Evolutionary conservation across 768 basidiomycete species (phyloP), one percentile per base, ranked within the genome.

Genomic region (Rhodotorula graminis): DNA sequence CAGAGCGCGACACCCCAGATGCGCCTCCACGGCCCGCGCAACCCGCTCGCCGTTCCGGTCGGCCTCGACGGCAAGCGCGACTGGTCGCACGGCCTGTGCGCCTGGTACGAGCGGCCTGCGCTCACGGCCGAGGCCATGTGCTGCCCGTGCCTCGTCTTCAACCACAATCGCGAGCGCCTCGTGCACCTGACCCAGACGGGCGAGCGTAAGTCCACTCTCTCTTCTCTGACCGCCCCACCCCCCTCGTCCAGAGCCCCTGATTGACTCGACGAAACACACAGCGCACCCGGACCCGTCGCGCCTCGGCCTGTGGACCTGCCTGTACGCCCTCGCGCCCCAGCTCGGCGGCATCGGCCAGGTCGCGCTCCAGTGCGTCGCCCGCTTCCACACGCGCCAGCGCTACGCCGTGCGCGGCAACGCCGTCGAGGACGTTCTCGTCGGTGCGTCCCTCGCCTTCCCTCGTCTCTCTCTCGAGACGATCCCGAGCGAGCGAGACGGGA

Each of bases 141-240:
- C 70, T 75, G 74, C 58, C 74, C 74, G 5, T 75, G 74, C 65
- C 31, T 72, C 14, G 50, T 72, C 3, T 76, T 61, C 62, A 61
- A 61, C 0, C 18, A 40, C 27, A 76, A 70, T 55, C 68, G 69
- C 21, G 50, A 53, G 12, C 49, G 71, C 0, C 44, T 72, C 6
- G 27, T 23, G 23, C 68, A 72, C 31, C 40, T 76, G 1, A 25
- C 57, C 12, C 27, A 65, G 27, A 65, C 57, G 8, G 74, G 74
- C 1, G 33, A 64, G 31, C 65, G 73, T 74, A 23, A 18, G 73
- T 49, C 2, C 0, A 25, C 42, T 49, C 42, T 12, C 58, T 42
- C 33, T 1, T n/a, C 37, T n/a, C 42, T 23, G 29, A 29, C 33
- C 31, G 21, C 7, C 64, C 33, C 12, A 2, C 33, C 9, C 12